phyloP scores from a whole-genome alignment of 1,139 yeast species.

The Kodamaea plutei region DNA sequence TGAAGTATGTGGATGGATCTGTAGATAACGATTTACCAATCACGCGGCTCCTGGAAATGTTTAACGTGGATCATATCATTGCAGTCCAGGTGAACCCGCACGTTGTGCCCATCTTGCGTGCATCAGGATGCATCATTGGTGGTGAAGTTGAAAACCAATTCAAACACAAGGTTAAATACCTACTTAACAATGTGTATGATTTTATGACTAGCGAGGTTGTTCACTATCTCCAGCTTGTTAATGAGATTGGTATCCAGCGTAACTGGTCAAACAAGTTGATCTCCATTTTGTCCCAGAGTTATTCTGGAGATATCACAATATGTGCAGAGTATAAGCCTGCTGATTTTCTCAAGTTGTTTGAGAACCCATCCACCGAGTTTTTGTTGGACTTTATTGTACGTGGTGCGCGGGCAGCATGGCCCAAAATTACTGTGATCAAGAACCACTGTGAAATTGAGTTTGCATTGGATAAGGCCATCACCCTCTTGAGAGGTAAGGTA shows the following conservation, averaged over 20 bases:
- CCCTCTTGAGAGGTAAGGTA: conserved; percentile 60
- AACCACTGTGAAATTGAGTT: conserved; percentile 91
- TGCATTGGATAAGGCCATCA: conserved; percentile 76
- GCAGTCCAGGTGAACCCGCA: conserved; percentile 98
- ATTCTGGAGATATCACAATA: conserved; percentile 91
- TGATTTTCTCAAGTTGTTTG: conserved; percentile 61
- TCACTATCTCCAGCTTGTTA: conserved; percentile 68
- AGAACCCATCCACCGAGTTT: conserved; percentile 78
- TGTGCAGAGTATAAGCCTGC: conserved; percentile 64
- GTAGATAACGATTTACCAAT: conserved; percentile 93
- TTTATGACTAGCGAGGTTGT: conserved; percentile 66
- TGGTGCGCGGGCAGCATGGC: conserved; percentile 95
- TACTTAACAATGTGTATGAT: conserved; percentile 55
- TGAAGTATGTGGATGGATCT: conserved; percentile 90
- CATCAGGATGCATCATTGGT: conserved; percentile 66
- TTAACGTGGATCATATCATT: conserved; percentile 92
- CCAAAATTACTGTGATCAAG: conserved; percentile 73
- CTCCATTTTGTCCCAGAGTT: conserved; percentile 77
- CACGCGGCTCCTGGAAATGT: conserved; percentile 87
- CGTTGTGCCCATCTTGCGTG: conserved; percentile 78
- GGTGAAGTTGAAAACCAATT: conserved; percentile 62
- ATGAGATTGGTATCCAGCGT: conserved; percentile 72
- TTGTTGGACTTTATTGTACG: conserved; percentile 65
- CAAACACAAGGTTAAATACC: conserved; percentile 50
- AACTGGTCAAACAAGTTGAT: conserved; percentile 69